Evolutionary conservation across 2,329 filamentous ascomycete species (phyloP).

Genomic region (Torrubiella hemipterigena): DNA sequence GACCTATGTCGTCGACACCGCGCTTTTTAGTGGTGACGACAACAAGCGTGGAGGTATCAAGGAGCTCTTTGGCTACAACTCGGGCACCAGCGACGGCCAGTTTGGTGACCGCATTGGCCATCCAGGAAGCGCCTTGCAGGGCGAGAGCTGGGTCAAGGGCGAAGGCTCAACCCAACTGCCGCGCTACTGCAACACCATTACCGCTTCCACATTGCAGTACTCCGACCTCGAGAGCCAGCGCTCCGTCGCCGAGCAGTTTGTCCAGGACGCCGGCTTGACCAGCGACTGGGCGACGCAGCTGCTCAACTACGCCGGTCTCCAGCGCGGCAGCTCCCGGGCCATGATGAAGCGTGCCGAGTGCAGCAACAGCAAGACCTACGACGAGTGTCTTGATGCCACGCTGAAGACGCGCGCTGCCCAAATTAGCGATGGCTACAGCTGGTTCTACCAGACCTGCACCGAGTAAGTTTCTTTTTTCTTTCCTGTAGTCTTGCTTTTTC

Average conservation of each 20-base stretch:
- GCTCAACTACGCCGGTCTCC: slow-evolving; percentile 37
- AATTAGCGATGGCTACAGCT: slow-evolving; percentile 21
- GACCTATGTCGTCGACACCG: slow-evolving; percentile 38
- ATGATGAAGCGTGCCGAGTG: slow-evolving; percentile 8
- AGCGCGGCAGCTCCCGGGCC: slow-evolving; percentile 21
- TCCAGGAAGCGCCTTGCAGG: slow-evolving; percentile 32
- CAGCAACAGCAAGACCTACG: slow-evolving; percentile 13
- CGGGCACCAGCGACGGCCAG: slow-evolving; percentile 14
- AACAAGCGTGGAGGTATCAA: slow-evolving; percentile 26
- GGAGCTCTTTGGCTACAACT: slow-evolving; percentile 19
- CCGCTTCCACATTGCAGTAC: slow-evolving; percentile 27
- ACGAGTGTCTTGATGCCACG: slow-evolving; percentile 16
- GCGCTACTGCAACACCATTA: slow-evolving; percentile 35
- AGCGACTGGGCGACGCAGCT: slow-evolving; percentile 26
- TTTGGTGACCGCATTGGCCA: slow-evolving; percentile 30
- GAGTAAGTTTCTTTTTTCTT: slow-evolving; percentile 30
- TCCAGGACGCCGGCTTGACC: slow-evolving; percentile 28
- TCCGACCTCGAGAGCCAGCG: slow-evolving; percentile 23
- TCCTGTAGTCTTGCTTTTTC: too few species aligned
- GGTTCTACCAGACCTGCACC: slow-evolving; percentile 43
- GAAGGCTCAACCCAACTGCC: slow-evolving; percentile 27
- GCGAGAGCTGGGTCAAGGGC: slow-evolving; percentile 40
- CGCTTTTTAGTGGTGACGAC: slow-evolving; percentile 26
- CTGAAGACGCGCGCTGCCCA: slow-evolving; percentile 12
- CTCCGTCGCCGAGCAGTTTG: slow-evolving; percentile 22